Conservation (phyloP, 129 eudicot species). For the Mikania micrantha region DNA sequence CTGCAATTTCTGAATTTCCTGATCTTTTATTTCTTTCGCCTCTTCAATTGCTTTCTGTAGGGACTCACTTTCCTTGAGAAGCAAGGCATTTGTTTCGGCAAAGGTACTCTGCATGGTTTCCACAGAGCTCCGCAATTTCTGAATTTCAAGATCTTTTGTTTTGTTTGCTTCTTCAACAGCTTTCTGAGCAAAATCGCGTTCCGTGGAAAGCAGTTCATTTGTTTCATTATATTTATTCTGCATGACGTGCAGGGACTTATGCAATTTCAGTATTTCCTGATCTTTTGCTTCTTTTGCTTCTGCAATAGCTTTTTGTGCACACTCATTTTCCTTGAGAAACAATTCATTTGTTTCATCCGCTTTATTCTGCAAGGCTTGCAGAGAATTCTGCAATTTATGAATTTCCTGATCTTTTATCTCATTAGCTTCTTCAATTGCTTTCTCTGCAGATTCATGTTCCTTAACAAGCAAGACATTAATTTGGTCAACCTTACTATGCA, state of each 20-base stretch:
- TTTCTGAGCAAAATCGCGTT: constrained; percentile 61
- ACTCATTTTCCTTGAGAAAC: constrained; percentile 55
- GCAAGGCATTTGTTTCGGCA: constrained; percentile 56
- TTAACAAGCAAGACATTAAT: constrained; percentile 37
- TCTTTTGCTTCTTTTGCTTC: constrained; percentile 67
- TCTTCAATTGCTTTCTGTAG: constrained; percentile 78
- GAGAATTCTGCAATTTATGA: constrained; percentile 43
- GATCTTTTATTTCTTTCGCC: constrained; percentile 39
- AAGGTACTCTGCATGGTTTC: constrained; percentile 54
- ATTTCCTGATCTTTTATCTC: constrained; percentile 41
- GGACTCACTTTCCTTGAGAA: constrained; percentile 59
- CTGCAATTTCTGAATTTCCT: constrained; percentile 68
- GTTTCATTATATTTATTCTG: constrained; percentile 59
- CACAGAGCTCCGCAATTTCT: constrained; percentile 55
- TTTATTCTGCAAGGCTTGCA: constrained; percentile 52
- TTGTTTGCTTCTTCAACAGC: constrained; percentile 77
- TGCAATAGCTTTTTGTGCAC: constrained; percentile 59
- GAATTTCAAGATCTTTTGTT: constrained; percentile 62
- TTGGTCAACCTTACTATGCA: constrained; percentile 58
- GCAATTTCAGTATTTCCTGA: constrained; percentile 62
- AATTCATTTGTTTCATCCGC: constrained; percentile 43
- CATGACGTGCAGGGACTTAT: too few relatives aligned
- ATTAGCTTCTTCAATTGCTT: constrained; percentile 62
- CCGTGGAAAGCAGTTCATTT: constrained; percentile 49
- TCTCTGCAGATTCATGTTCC: constrained; percentile 60